phyloP scores from a whole-genome alignment of 1,139 yeast genomes.

The Kodamaea sp. region DNA sequence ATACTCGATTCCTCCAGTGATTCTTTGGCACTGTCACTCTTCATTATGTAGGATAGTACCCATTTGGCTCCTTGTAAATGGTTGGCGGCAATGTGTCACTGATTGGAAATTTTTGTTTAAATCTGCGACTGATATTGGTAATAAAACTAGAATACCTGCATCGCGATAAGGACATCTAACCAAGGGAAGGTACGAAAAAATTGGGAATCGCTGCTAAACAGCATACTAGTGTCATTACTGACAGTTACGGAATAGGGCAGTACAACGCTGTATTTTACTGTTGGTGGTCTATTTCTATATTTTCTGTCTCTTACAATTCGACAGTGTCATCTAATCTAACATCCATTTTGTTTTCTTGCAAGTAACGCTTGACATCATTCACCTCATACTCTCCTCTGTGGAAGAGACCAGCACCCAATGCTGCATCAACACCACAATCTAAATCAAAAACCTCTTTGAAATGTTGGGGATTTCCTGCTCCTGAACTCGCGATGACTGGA shows the following conservation, averaged over 20 bases:
- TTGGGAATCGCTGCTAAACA: no score
- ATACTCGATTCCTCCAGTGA: neutral
- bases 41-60: neutral
- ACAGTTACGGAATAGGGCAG: no score
- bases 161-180: no score
- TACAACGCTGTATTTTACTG: no score
- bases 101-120: no score
- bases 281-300: no score
- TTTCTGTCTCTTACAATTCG: constrained; percentile 18
- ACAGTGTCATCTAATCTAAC: constrained; percentile 37
- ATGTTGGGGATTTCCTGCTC: constrained; percentile 92
- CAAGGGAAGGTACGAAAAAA: no score
- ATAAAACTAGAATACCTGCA: no score
- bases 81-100: no score
- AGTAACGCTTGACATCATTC: constrained; percentile 70
- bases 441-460: constrained; percentile 78
- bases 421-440: constrained; percentile 87
- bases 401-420: constrained; percentile 97
- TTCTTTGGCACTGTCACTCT: constrained; percentile 1
- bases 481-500: constrained; percentile 96
- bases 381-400: constrained; percentile 93
- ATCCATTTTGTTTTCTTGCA: constrained; percentile 44
- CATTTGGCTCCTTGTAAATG: neutral
- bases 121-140: no score
- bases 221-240: no score